Base-by-base conservation (phyloP, 2,329 filamentous ascomycete genomes). In the Diaporthe humulicola region DNA sequence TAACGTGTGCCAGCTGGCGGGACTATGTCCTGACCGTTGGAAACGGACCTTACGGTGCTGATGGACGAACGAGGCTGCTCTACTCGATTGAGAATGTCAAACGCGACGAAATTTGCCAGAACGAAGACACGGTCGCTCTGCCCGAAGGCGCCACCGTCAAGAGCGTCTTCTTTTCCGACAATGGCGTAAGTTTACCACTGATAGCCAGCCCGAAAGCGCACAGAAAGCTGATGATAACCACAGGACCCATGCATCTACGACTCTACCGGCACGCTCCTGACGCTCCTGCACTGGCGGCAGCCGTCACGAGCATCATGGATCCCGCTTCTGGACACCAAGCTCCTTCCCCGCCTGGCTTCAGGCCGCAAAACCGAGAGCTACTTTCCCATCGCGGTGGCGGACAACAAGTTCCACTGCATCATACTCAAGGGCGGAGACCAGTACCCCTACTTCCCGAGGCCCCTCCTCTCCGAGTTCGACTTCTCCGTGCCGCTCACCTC, bases 1-100 rank as follows among this genome's bases (percentile, higher is more conserved):
- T 99, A 28, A 97, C 95, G 0, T 99, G 97, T 81, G 95, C 95
- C 0, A 96, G 95, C 79, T 98, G 95, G 94, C 90, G 93, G 77
- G 95, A 99, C 86, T 98, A 98, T 83, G 93, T 99, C n/a, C 90
- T 98, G 81, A 98, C 96, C 0, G 91, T 99, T 78, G 96, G 96
- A 71, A 99, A 99, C 79, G 97, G 97, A 0, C 92, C 97, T 0
- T 90, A 98, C 45, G 92, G 92, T 17, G 90, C 92, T 14, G 93
- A 97, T 81, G 96, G 97, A 25, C 90, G 88, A 73, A 92, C 95
- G 0, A 92, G 93, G 57, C 89, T 99, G 36, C 87, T 94, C 12
- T 99, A 98, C 85, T 96, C 94, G 0, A 96, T 99, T 79, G 95
- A 98, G 81, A 98, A 99, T 81, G 91, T 98, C 78, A 97, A 97